Conservation (phyloP, 2,329 filamentous ascomycete species). For the Escovopsis sp. region DNA sequence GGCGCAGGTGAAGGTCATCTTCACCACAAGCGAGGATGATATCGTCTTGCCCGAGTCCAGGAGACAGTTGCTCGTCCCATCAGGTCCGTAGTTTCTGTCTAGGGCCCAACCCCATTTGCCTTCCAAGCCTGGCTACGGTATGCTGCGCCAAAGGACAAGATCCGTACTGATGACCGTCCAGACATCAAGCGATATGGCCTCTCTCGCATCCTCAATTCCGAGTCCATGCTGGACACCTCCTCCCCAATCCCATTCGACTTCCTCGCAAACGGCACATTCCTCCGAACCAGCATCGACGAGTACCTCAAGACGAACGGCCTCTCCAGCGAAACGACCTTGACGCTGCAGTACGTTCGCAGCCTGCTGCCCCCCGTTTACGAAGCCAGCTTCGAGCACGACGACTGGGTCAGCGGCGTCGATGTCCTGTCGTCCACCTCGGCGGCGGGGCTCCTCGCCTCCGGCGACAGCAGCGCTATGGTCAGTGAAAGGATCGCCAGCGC, state of each 20-base stretch:
- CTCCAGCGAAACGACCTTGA: conserved; percentile 73
- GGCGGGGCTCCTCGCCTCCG: conserved; percentile 32
- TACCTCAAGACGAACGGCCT: conserved; percentile 77
- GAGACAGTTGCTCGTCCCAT: conserved; percentile 46
- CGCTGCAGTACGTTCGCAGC: conserved; percentile 85
- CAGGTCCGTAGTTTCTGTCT: conserved; percentile 34
- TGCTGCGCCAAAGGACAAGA: not conserved
- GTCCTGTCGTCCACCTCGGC: conserved; percentile 54
- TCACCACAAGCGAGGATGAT: conserved; percentile 47
- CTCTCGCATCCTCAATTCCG: conserved; percentile 55
- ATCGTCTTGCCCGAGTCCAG: conserved; percentile 48
- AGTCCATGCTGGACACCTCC: conserved; percentile 51
- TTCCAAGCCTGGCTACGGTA: not conserved
- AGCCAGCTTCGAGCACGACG: conserved; percentile 89
- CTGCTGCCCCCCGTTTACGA: conserved; percentile 79
- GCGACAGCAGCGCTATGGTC: conserved; percentile 10
- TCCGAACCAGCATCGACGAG: conserved; percentile 78
- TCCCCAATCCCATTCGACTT: conserved; percentile 77
- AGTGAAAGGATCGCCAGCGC: conserved; percentile 61
- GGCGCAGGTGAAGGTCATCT: conserved; percentile 50
- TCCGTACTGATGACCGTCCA: conserved; percentile 14
- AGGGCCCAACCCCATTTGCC: too few species aligned
- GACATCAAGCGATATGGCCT: conserved; percentile 57
- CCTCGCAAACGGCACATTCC: conserved; percentile 82
- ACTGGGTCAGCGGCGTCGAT: conserved; percentile 86